Conservation (phyloP, 2,329 filamentous ascomycete genomes). For the Cordyceps farinosa region DNA sequence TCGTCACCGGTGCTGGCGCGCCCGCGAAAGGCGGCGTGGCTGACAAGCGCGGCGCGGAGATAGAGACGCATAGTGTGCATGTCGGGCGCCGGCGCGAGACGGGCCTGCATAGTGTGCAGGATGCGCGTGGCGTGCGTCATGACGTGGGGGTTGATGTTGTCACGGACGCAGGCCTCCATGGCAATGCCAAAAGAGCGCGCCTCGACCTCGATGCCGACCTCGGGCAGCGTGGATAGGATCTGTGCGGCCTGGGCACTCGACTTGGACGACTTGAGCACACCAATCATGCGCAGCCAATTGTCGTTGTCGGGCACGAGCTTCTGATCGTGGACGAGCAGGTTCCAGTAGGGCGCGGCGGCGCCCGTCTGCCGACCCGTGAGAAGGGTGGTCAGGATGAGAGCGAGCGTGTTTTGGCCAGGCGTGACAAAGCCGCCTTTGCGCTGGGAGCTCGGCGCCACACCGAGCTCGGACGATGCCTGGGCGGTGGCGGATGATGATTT, state of each 20-base stretch:
- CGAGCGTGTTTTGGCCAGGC: constrained; percentile 59
- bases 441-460: neutral
- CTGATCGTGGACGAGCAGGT: constrained; percentile 59
- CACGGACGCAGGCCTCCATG: constrained; percentile 68
- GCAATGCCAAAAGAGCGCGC: constrained; percentile 65
- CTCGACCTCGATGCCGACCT: constrained; percentile 33
- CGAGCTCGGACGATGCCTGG: neutral
- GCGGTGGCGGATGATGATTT: neutral
- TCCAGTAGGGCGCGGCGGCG: constrained; percentile 75
- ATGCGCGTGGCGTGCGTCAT: constrained; percentile 63
- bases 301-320: constrained; percentile 66
- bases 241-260: constrained; percentile 60
- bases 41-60: constrained; percentile 52
- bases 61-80: constrained; percentile 50
- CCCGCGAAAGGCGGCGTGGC: constrained; percentile 38
- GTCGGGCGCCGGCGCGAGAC: constrained; percentile 43
- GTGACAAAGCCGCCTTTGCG: constrained; percentile 28
- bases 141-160: constrained; percentile 70
- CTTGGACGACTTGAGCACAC: constrained; percentile 61
- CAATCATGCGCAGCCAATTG: constrained; percentile 67
- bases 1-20: constrained; percentile 30
- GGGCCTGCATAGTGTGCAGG: constrained; percentile 57
- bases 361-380: constrained; percentile 56
- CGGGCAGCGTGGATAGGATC: constrained; percentile 55
- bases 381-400: constrained; percentile 64